Evolutionary conservation across 495 filamentous ascomycete genomes (phyloP), one percentile per base, ranked within the genome.

Genomic region (Penicillium antarcticum): DNA sequence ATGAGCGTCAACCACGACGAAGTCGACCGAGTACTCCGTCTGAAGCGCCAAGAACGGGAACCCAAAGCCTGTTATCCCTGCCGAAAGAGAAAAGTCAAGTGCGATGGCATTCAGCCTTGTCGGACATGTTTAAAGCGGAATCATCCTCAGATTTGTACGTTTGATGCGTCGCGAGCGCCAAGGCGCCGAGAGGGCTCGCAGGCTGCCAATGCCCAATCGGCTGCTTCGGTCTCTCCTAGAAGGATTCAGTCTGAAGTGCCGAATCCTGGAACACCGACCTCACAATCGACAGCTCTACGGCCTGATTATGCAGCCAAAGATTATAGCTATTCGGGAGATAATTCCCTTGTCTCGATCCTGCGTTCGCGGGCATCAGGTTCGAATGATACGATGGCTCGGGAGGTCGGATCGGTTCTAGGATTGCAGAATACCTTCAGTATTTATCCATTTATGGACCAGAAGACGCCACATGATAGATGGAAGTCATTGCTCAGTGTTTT

Each of bases 381-480:
- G 78, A 46, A 82, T 54, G 66, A 62, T 17, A 62, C 64, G 2
- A 59, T 71, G 60, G 59, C 64, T 7, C 58, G 57, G 0, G 67
- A 72, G 7, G 56, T 64, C 8, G 60, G 62, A 0, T 68, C 69
- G 13, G 66, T 90, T 7, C 79, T 92, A 17, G 87, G 87, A 10
- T 74, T 91, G 12, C 85, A 89, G 57, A 89, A 88, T 54, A 87
- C 87, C 14, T 76, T 74, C 17, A 79, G 79, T 17, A 85, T 80
- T 26, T 92, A 90, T 63, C 87, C 87, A 3, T 84, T 92, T 17
- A 69, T 68, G 57, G 60, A 71, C 6, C 48, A 45, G 5, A 67
- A 65, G 21, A 66, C 66, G 0, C 63, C 63, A 0, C 24, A 48
- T 1, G 66, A 73, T 9, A 53, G 53, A 14, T 71, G 68, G 68